phyloP scores from a whole-genome alignment of 495 filamentous ascomycete species.

The Penicillium maclennaniae region DNA sequence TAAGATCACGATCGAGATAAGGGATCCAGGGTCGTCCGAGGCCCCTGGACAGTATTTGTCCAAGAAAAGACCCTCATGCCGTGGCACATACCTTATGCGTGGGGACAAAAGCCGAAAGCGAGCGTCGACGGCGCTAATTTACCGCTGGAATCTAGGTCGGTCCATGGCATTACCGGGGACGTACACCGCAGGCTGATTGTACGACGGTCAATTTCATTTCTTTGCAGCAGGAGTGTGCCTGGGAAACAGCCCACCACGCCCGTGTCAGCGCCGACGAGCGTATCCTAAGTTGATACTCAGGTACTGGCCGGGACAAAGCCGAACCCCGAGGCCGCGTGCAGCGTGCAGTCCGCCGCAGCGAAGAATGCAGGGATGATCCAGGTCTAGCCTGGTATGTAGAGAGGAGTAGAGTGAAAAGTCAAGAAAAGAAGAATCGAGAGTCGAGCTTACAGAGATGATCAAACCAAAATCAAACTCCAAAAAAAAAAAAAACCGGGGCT shows the following conservation, averaged over 20 bases:
- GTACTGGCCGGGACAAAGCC: neutral
- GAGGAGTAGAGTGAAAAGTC: too few species aligned
- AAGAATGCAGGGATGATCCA: neutral
- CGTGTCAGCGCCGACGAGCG: neutral
- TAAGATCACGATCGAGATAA: neutral
- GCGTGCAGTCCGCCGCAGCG: neutral
- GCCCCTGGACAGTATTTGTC: neutral
- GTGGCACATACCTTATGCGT: neutral
- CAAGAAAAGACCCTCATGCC: neutral
- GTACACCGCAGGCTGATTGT: neutral
- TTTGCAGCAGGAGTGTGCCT: neutral
- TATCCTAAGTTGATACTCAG: neutral
- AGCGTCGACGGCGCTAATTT: neutral
- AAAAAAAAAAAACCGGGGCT: too few species aligned
- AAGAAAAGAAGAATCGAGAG: too few species aligned
- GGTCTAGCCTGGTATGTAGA: neutral
- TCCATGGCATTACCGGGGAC: conserved; percentile 5
- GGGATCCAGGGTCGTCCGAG: neutral
- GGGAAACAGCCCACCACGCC: neutral
- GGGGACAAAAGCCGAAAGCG: neutral
- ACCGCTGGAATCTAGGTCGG: neutral
- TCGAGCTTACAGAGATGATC: neutral
- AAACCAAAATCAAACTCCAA: neutral
- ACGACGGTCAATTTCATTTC: neutral
- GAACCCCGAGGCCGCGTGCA: neutral